Evolutionary conservation across 805 yeast genomes (phyloP), one percentile per base, ranked within the genome.

Genomic region (Kodamaea kaohsiungensis): DNA sequence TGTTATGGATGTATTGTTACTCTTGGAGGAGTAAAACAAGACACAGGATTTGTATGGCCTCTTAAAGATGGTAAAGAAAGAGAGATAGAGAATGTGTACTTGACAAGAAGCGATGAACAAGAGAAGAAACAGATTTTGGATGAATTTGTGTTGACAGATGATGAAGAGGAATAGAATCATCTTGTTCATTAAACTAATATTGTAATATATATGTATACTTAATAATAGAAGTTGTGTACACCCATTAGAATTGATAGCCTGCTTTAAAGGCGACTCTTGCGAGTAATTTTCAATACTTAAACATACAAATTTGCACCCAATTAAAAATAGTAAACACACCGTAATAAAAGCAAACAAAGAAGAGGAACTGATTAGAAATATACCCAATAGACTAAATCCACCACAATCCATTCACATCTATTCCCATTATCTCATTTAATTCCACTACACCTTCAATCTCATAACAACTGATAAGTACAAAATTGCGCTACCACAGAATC

Each of bases 1-100:
- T 89, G 96, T 65, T 89, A 88, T 62, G 96, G 95, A 2, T 89
- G 96, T 65, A 76, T 84, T 37, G 87, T 87, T 1, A 82, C 85
- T 9, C 63, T 88, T 52, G 81, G 83, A 4, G 83, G 58, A 54
- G 74, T 48, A 55, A 64, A 46, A 16, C 61, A 65, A 12, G 65
- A 65, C 0, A 55, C 53, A 37, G 68, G 55, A 55, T 70, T 62
- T 56, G 66, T 52, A 40, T 84, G 66, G 71, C 75, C 64, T 63
- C 79, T 79, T 7, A 57, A 62, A 43, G 55, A 57, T 1, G 48
- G 22, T 10, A 46, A 47, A 5, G 43, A 52, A 8, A 51, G 51
- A 18, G 56, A 52, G 10, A 43, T 54, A 15, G 54, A 51, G 8
- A 54, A 56, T 25, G 30, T 51, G 8, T 54, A 56, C 35, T 48